Base-by-base conservation (phyloP, 305 asterid species). In the Rubia balearica region DNA sequence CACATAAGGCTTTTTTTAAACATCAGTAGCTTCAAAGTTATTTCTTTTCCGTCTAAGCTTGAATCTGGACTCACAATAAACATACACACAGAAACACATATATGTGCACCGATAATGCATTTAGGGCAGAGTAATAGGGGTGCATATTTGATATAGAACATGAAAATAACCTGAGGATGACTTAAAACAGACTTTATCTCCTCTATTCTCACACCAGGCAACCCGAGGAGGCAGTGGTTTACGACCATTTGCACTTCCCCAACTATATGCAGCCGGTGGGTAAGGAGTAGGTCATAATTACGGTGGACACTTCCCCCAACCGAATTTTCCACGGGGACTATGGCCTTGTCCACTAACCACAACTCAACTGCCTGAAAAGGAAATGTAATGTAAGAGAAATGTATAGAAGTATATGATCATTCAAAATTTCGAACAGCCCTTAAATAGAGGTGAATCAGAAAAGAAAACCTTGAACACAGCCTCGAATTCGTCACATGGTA, bases 221-320 rank as follows among this genome's bases (percentile, higher is more conserved):
- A 67, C 27, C 91, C 96, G 61, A 91, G 79, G 75, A 91, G 95
- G 80, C 95, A 89, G 75, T 91, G 97, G 77, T 83, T 86, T 56
- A 91, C 89, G 27, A 75, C 77, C 81, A 88, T 66, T 82, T 84
- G 81, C 73, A 91, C 95, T 82, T 91, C 97, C 27, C 97, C 97
- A 30, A 88, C 96, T 65, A 91, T 91, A 74, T 88, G 93, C 77
- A 91, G 89, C 83, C 96, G 76, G 78, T 89, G 96, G 51, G 81
- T 83, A 76, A 91, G 96, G 77, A 89, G 89, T 78, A 86, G 78
- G 79, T 91, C 97, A 46, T 89, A 89, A 72, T 89, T 91, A 49
- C 95, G 90, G 61, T 91, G 97, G 70, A 88, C 88, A 84, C 97
- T 91, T 70, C 96, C 97, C 5, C 89, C 96, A 69, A 91, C 93